Evolutionary conservation across 2,329 filamentous ascomycete species (phyloP).

Genomic region (Ceratocystis variospora): DNA sequence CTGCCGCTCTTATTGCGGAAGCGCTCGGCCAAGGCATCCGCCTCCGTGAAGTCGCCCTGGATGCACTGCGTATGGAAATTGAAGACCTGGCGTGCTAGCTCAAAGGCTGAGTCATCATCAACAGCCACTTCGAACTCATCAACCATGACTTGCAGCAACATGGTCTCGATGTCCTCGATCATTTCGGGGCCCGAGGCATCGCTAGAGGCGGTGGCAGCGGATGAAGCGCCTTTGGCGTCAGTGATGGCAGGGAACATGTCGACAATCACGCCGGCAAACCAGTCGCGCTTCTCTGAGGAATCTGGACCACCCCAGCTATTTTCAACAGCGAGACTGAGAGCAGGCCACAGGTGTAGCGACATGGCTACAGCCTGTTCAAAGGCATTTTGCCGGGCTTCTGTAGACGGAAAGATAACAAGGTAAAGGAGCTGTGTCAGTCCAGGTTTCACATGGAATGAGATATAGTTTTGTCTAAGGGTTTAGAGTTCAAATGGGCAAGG

Average conservation of each 20-base stretch:
- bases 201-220: slow-evolving; percentile 23
- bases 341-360: slow-evolving; percentile 73
- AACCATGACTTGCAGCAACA: slow-evolving; percentile 78
- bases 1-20: slow-evolving; percentile 50
- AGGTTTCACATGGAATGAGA: not conserved
- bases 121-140: slow-evolving; percentile 92
- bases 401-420: not conserved
- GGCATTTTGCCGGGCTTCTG: slow-evolving; percentile 44
- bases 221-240: slow-evolving; percentile 24
- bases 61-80: slow-evolving; percentile 49
- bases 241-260: slow-evolving; percentile 64
- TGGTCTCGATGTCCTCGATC: slow-evolving; percentile 64
- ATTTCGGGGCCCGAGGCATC: slow-evolving; percentile 31
- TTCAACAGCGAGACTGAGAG: slow-evolving; percentile 72
- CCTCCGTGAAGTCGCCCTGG: slow-evolving; percentile 50
- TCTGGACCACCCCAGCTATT: slow-evolving; percentile 80
- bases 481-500: not conserved
- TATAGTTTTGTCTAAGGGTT: not conserved
- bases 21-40: slow-evolving; percentile 48
- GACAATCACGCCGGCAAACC: slow-evolving; percentile 78
- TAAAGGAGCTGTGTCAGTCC: slow-evolving; percentile 17
- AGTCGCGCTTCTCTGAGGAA: slow-evolving; percentile 79
- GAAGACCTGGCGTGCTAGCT: slow-evolving; percentile 61
- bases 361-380: slow-evolving; percentile 84
- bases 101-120: slow-evolving; percentile 72